These are phyloP conservation scores for Phylloporus sp. DNA, from an alignment of 1,284 basidiomycete species.

Conservation along the genomic window DNA sequence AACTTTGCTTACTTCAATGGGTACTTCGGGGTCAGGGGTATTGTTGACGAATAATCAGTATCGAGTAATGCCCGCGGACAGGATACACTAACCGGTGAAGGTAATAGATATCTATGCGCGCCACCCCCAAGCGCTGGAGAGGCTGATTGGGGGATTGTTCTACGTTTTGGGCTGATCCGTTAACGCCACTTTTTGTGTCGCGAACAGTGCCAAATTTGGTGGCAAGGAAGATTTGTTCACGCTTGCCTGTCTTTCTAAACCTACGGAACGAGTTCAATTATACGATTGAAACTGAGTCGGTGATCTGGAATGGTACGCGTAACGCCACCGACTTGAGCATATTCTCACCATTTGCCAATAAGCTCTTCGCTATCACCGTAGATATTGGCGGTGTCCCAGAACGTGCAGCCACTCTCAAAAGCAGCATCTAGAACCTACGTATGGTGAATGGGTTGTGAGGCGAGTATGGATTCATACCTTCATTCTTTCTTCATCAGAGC, in stretches of 20 bases:
- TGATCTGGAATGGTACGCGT: no score
- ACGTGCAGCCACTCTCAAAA: conserved; percentile 43
- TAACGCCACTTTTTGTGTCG: conserved; percentile 20
- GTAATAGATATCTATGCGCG: conserved; percentile 46
- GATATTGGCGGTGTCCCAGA: conserved; percentile 50
- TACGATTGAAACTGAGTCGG: no score
- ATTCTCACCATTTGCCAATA: conserved; percentile 48
- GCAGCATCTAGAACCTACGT: conserved; percentile 41
- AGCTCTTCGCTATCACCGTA: conserved; percentile 49
- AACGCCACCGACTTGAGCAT: not conserved
- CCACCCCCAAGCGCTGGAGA: conserved; percentile 41
- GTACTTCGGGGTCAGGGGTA: conserved; percentile 28
- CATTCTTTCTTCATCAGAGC: conserved; percentile 52
- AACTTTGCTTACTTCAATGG: conserved; percentile 25
- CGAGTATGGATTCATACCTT: no score
- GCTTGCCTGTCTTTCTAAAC: conserved; percentile 48
- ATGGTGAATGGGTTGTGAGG: no score
- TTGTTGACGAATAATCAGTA: not conserved
- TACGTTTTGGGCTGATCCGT: conserved; percentile 34
- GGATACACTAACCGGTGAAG: conserved; percentile 28
- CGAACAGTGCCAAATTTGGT: conserved; percentile 50
- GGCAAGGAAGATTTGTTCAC: conserved; percentile 53
- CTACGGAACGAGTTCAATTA: conserved; percentile 27
- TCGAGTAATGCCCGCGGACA: not conserved
- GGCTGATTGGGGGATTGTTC: conserved; percentile 37